Conservation (phyloP, 495 filamentous ascomycete genomes). For the Lasiosphaeria hispida region DNA sequence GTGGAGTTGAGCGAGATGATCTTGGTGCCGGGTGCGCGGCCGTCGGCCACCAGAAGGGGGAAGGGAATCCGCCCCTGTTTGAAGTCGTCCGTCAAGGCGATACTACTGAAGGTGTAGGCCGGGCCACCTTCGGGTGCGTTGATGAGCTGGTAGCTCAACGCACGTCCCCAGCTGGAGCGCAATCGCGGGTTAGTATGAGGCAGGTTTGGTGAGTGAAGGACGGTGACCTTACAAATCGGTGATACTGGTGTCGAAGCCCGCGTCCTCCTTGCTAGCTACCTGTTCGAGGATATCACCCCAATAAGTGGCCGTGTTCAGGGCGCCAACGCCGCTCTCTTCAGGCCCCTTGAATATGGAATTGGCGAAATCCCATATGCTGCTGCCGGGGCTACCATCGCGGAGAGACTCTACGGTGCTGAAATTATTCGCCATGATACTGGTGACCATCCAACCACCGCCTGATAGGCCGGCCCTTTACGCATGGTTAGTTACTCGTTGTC, state of each 20-base stretch:
- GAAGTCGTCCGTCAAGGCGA: constrained; percentile 68
- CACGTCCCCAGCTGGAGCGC: constrained; percentile 62
- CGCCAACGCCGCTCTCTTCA: constrained; percentile 31
- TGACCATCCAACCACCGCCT: constrained; percentile 86
- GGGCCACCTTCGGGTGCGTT: constrained; percentile 75
- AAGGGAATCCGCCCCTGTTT: constrained; percentile 69
- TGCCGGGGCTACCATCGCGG: constrained; percentile 53
- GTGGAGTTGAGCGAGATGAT: constrained; percentile 75
- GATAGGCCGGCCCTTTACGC: constrained; percentile 62
- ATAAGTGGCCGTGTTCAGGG: constrained; percentile 57
- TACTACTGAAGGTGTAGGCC: constrained; percentile 83
- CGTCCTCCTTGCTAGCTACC: constrained; percentile 63
- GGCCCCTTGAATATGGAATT: constrained; percentile 67
- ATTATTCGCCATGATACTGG: constrained; percentile 85
- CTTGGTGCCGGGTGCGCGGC: constrained; percentile 61
- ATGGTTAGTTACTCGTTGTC: constrained; percentile 6
- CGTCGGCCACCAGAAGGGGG: constrained; percentile 78
- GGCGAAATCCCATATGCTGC: constrained; percentile 70
- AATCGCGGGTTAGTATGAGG: neutral
- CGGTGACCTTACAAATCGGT: constrained; percentile 62
- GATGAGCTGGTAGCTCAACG: constrained; percentile 80
- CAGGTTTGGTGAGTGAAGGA: neutral
- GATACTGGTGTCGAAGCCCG: constrained; percentile 71
- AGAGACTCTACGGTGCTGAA: constrained; percentile 71
- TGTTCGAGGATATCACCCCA: constrained; percentile 61